Percentiles rank a stretch among this genome's conserved stretches.
Evolutionary conservation across 2,329 filamentous ascomycete species (phyloP).

Genomic region (Cordyceps javanica): DNA sequence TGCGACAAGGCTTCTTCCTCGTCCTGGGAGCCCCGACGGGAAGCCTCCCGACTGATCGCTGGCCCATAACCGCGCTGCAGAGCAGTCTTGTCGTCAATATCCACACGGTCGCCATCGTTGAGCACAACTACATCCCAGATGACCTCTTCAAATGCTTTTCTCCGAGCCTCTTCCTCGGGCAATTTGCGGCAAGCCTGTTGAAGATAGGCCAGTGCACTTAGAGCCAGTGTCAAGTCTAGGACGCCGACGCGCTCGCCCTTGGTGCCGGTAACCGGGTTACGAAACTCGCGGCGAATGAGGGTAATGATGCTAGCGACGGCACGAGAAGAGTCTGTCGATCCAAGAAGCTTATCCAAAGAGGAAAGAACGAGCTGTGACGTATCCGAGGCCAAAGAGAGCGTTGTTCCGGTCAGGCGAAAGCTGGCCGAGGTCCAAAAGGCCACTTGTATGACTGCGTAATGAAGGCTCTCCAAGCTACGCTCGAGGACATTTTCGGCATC

Average conservation of each 20-base stretch:
- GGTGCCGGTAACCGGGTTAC: slow-evolving; percentile 54
- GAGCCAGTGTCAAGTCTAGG: slow-evolving; percentile 53
- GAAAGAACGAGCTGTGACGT: slow-evolving; percentile 52
- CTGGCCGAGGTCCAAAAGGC: slow-evolving; percentile 57
- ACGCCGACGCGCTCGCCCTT: slow-evolving; percentile 55
- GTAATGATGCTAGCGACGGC: slow-evolving; percentile 62
- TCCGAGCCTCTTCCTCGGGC: slow-evolving; percentile 42
- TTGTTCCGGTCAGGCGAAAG: slow-evolving; percentile 52
- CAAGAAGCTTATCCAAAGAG: slow-evolving; percentile 58
- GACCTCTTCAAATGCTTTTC: slow-evolving; percentile 46
- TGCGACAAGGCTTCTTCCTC: slow-evolving; percentile 37
- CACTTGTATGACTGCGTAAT: slow-evolving; percentile 50
- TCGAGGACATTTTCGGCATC: slow-evolving; percentile 54
- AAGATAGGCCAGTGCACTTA: slow-evolving; percentile 56
- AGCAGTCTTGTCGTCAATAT: slow-evolving; percentile 36
- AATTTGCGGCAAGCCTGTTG: slow-evolving; percentile 50
- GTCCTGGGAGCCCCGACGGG: slow-evolving; percentile 7
- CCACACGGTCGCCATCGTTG: slow-evolving; percentile 51
- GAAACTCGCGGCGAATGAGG: slow-evolving; percentile 57
- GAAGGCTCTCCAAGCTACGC: slow-evolving; percentile 48
- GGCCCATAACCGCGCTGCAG: slow-evolving; percentile 4
- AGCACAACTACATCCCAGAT: slow-evolving; percentile 63
- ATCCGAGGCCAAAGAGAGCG: slow-evolving; percentile 48
- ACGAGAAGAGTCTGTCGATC: slow-evolving; percentile 62
- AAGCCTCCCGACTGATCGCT: neutral